Percentiles rank a stretch among this genome's conserved stretches.
Conservation (phyloP, 192 early-diverging fungal species). For the Lobosporangium transversale region DNA sequence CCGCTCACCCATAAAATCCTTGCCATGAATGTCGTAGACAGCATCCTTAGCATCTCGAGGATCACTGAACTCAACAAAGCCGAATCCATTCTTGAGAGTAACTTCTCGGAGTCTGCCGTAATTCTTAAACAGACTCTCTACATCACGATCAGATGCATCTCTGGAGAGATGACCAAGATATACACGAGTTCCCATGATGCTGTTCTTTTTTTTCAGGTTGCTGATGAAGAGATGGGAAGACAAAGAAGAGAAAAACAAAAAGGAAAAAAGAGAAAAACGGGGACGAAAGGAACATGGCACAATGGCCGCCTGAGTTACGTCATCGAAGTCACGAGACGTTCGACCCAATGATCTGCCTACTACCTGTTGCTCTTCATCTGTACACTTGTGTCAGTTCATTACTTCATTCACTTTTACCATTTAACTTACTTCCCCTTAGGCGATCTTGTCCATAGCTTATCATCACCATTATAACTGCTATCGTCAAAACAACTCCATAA, state of each 20-base stretch:
- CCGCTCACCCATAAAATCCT: slow-evolving; percentile 87
- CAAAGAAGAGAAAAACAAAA: neutral
- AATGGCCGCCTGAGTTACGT: no score
- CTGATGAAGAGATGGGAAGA: neutral
- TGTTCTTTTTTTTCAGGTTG: neutral
- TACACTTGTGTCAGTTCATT: no score
- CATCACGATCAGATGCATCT: slow-evolving; percentile 84
- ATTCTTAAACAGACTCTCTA: slow-evolving; percentile 82
- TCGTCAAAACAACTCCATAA: no score
- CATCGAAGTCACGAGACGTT: no score
- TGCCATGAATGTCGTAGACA: slow-evolving; percentile 85
- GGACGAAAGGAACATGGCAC: no score
- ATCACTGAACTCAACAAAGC: slow-evolving; percentile 94
- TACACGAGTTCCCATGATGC: slow-evolving; percentile 62
- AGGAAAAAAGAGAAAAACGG: neutral
- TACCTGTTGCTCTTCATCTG: no score
- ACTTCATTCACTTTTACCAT: no score
- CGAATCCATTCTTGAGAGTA: slow-evolving; percentile 85
- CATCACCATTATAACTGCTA: no score
- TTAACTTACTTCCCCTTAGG: no score
- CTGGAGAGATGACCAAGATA: slow-evolving; percentile 87
- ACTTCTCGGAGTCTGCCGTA: slow-evolving; percentile 88
- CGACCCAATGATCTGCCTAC: no score
- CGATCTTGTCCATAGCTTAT: no score
- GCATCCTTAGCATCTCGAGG: slow-evolving; percentile 89